Conservation (phyloP, 2,329 filamentous ascomycete genomes). For the Dactylellina drechsleri region DNA sequence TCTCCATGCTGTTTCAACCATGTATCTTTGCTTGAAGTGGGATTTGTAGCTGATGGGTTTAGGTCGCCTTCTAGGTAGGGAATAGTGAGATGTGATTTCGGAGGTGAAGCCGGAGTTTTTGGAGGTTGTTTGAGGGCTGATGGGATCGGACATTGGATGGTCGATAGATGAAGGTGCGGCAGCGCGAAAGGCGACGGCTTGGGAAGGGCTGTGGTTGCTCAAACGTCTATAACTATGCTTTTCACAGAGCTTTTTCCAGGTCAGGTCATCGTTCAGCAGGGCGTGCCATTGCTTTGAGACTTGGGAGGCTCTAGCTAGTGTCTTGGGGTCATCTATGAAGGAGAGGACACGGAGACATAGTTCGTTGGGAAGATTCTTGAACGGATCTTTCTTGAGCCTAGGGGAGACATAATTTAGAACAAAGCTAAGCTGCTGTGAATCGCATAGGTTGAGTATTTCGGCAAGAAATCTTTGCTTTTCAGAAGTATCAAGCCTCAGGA, state of each 20-base stretch:
- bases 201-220: conserved; percentile 55
- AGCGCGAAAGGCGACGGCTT: conserved; percentile 50
- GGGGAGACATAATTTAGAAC: conserved; percentile 96
- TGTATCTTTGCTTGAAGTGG: conserved; percentile 96
- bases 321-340: conserved; percentile 96
- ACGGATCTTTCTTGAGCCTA: conserved; percentile 93
- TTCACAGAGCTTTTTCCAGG: conserved; percentile 96
- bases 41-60: conserved; percentile 88
- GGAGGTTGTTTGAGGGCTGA: conserved; percentile 37
- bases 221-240: conserved; percentile 83
- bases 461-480: conserved; percentile 67
- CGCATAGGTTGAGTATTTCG: conserved; percentile 91
- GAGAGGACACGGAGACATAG: conserved; percentile 90
- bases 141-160: conserved; percentile 43
- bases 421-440: conserved; percentile 93
- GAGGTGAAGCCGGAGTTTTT: conserved; percentile 58
- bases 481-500: conserved; percentile 58
- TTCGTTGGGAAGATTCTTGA: conserved; percentile 90
- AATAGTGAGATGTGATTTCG: conserved; percentile 58
- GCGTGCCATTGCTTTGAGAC: conserved; percentile 96
- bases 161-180: conserved; percentile 9
- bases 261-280: conserved; percentile 93
- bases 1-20: conserved; percentile 96
- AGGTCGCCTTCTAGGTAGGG: conserved; percentile 64
- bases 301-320: conserved; percentile 89